Base-by-base conservation (phyloP, 2,329 filamentous ascomycete species). In the Cladophialophora carrionii region DNA sequence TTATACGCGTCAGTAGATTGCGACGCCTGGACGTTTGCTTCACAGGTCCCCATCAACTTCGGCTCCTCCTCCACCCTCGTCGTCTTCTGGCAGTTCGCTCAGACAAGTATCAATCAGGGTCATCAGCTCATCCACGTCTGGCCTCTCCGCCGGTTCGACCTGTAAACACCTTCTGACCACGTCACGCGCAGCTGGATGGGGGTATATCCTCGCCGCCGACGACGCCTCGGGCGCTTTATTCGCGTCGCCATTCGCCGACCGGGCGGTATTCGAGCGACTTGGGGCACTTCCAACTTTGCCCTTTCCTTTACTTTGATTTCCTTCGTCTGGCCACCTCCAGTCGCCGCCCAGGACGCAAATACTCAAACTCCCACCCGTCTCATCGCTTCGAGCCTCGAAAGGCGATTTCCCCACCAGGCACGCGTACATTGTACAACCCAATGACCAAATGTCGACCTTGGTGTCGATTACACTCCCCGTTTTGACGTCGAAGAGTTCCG, bases 401-500 rank as follows among this genome's bases (percentile, higher is more conserved):
- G 95, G 95, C 14, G 91, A 96, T 78, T 99, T 98, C 70, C 95
- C 95, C 31, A 98, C 92, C 9, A 99, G 84, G 74, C 95, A 98
- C 43, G 95, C 95, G 78, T 96, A 99, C 52, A 99, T 83, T n/a
- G 95, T 98, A 82, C 95, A 98, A 58, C 95, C 95, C 24, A 99
- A 81, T 17, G 91, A 96, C 95, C 95, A 99, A 70, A 99, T 96
- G 77, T 99, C 95, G 48, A 96, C 92, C 76, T 97, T 97, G 12
- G 93, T 96, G 78, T 98, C 95, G 74, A 99, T 90, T 57, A 92
- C 87, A 56, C 89, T 88, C 68, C 91, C 94, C 2, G 92, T 97
- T 79, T 96, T 96, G 63, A 98, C 95, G 77, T 99, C 95, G 78
- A 99, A 99, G 66, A 99, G 88, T 79, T 99, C 95, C 0, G 95